Base-by-base conservation (phyloP, 805 yeast genomes). In the Ogataea trehalophila region DNA sequence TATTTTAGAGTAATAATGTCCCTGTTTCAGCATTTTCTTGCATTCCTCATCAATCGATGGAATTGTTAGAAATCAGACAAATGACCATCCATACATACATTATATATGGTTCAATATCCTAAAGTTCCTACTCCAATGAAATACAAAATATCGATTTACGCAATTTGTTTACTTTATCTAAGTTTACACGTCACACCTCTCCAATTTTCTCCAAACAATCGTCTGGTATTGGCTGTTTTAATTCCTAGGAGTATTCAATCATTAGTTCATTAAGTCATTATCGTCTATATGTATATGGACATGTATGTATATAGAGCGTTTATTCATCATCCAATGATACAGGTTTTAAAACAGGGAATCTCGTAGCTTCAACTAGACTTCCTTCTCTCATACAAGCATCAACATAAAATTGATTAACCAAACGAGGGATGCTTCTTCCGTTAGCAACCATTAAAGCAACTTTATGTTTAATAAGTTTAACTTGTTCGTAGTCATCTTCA, bases 331-430 rank as follows among this genome's bases (percentile, higher is more conserved):
- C 9, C 9, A 26, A 9, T 26, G 13, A 11, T 26, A 26, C 31
- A 26, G 31, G 8, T 26, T 26, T 26, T 13, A 26, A 26, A 26
- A 26, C 31, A 26, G 31, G 36, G 13, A 33, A 33, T 15, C 9
- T n/a, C 5, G 36, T 20, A n/a, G 55, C 53, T 41, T 55, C 58
- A 4, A 54, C 53, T 22, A 55, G 31, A 2, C 33, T 36, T 13
- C 51, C 54, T 37, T 51, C 44, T 13, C 58, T 48, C 4, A 70
- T 59, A 35, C 70, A 60, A 16, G 52, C 65, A n/a, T 53, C 59
- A 2, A 75, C 48, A 51, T 70, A 75, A 2, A 49, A 26, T 35
- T 63, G 66, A 15, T 48, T 50, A 1, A 75, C 75, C 14, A 73
- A 57, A 26, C 62, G 58, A 1, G 78, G 73, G 15, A 73, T 62